phyloP scores from a whole-genome alignment of 352 stramenopile genomes.

The Pythium rishiriense region DNA sequence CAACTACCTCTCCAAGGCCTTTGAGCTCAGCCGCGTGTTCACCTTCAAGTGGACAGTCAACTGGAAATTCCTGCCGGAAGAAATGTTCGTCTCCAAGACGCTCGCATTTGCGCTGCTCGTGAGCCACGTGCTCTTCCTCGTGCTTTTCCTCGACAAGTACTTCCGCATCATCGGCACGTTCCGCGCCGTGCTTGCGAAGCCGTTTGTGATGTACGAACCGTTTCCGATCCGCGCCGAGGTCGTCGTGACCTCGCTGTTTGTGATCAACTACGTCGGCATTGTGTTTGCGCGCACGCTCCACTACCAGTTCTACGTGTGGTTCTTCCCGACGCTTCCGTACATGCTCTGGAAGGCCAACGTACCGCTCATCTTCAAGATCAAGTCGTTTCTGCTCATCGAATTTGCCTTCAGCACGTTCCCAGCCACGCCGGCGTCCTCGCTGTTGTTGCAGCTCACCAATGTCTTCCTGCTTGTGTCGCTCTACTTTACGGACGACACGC shows the following conservation, averaged over 20 bases:
- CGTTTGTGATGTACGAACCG: constrained; percentile 69
- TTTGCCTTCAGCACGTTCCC: constrained; percentile 97
- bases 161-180: constrained; percentile 80
- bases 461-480: constrained; percentile 79
- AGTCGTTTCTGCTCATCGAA: constrained; percentile 82
- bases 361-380: constrained; percentile 78
- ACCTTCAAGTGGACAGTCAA: constrained; percentile 99
- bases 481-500: constrained; percentile 66
- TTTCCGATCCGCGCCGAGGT: constrained; percentile 84
- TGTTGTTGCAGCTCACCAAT: constrained; percentile 92
- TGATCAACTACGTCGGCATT: constrained; percentile 97
- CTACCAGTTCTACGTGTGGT: constrained; percentile 99
- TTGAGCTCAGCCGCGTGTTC: constrained; percentile 98
- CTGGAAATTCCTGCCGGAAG: constrained; percentile 91
- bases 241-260: constrained; percentile 86
- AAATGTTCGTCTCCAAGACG: constrained; percentile 69
- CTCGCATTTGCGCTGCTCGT: constrained; percentile 61
- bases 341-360: constrained; percentile 91
- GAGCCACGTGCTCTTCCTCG: constrained; percentile 68
- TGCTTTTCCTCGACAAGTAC: constrained; percentile 81
- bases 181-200: constrained; percentile 67
- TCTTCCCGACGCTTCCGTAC: constrained; percentile 95
- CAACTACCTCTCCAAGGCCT: constrained; percentile 96
- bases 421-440: constrained; percentile 88
- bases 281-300: constrained; percentile 96